Base-by-base conservation (phyloP, 2,329 filamentous ascomycete species). In the Scolecobasidium constrictum region DNA sequence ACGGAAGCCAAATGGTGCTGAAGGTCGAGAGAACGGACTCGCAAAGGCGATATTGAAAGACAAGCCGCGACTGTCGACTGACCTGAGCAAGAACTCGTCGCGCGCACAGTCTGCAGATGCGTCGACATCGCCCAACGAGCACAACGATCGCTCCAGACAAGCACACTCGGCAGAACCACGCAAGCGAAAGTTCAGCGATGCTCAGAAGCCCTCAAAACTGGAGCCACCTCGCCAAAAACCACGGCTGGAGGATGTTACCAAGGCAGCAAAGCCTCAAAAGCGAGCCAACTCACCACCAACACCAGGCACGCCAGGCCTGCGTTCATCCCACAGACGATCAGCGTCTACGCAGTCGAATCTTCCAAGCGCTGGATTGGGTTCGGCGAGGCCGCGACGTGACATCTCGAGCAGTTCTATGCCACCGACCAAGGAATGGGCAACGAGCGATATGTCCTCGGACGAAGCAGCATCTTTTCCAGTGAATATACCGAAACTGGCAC, bases 121-220 rank as follows among this genome's bases (percentile, higher is more conserved):
- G 13, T 38, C 42, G 7, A 49, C 50, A 56, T 4, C 58, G 54
- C 13, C 48, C 53, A 17, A 26, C 20, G 35, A 17, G 19, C 22
- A 22, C 19, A 22, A 15, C 19, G 44, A 37, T 20, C 56, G 60
- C 39, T 58, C 57, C 41, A 58, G 61, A 45, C 62, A 60, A 45
- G 53, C 56, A 3, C 62, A 58, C 12, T 59, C 58, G 1, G 49
- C 56, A 26, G 61, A 63, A 28, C 60, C 55, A 19, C 56, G 59
- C 43, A 65, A 65, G 47, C 59, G 62, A 48, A 65, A 65, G 48
- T 42, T 58, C 31, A 58, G 59, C 34, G 60, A 63, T 40, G 59
- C 59, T 28, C 56, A 56, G 22, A 50, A 55, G 38, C 51, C 52
- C 36, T 58, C 57, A 44, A 48, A 53, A 11, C 48, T 59, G 18